Evolutionary conservation across 1,139 yeast genomes (phyloP).

Genomic region (Diutina mesorugosa): DNA sequence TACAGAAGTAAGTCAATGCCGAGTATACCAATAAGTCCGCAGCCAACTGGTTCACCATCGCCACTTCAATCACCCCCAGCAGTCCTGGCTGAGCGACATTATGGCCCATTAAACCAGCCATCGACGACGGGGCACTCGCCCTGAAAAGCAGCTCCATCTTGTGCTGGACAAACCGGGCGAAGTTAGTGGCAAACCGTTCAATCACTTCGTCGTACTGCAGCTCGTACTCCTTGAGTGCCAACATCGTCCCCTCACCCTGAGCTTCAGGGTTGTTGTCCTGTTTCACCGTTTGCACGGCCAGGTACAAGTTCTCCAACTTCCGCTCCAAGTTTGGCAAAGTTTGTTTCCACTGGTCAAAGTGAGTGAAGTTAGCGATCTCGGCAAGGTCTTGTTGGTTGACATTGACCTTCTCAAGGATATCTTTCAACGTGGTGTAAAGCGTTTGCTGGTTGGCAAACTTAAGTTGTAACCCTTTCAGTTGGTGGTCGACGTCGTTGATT

Average conservation of each 20-base stretch:
- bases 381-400: conserved; percentile 44
- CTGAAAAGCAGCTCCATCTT: conserved; percentile 18
- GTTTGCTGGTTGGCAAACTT: conserved; percentile 70
- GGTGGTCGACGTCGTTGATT: neutral
- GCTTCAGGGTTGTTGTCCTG: conserved; percentile 16
- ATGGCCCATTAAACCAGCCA: neutral
- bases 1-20: neutral
- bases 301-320: conserved; percentile 45
- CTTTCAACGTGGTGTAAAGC: conserved; percentile 55
- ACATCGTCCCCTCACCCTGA: conserved; percentile 52
- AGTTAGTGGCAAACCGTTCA: conserved; percentile 34
- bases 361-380: conserved; percentile 32
- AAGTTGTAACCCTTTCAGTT: conserved; percentile 53
- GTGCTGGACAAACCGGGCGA: conserved; percentile 30
- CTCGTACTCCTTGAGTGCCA: conserved; percentile 60
- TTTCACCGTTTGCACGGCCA: conserved; percentile 48
- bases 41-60: neutral
- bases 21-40: neutral
- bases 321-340: conserved; percentile 36
- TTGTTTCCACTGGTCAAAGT: conserved; percentile 34
- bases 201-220: conserved; percentile 49
- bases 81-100: neutral
- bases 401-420: conserved; percentile 57
- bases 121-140: neutral
- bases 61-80: neutral